A percentile compares a stretch with the other conserved stretches of the same genome.
phyloP scores from a whole-genome alignment of 2,329 filamentous ascomycete genomes.

The Beauveria brongniartii region DNA sequence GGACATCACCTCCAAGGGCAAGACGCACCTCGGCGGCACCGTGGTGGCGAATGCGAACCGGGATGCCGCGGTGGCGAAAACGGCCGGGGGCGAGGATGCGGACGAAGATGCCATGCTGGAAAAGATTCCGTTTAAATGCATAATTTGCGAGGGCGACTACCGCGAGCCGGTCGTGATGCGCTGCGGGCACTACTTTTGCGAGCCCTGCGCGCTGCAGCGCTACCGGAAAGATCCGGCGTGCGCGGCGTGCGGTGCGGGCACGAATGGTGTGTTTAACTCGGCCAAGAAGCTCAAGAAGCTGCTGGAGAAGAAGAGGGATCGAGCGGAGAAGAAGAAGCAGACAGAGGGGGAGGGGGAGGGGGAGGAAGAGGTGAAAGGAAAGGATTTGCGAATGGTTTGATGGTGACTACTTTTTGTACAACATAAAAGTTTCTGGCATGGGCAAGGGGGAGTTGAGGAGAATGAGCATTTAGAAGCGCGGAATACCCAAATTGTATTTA shows the following conservation, averaged over 20 bases:
- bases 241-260: slow-evolving; percentile 76
- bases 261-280: slow-evolving; percentile 81
- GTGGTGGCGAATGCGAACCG: slow-evolving; percentile 53
- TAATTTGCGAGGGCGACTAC: slow-evolving; percentile 76
- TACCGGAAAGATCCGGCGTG: slow-evolving; percentile 84
- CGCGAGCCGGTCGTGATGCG: slow-evolving; percentile 76
- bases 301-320: slow-evolving; percentile 62
- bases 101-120: slow-evolving; percentile 66
- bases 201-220: slow-evolving; percentile 75
- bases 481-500: slow-evolving; percentile 2
- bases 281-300: slow-evolving; percentile 78
- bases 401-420: not conserved
- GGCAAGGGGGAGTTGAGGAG: not conserved
- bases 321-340: slow-evolving; percentile 47
- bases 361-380: slow-evolving; percentile 27
- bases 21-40: slow-evolving; percentile 53
- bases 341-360: slow-evolving; percentile 46
- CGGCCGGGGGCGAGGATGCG: slow-evolving; percentile 34
- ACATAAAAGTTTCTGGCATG: not conserved
- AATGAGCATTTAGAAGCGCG: not conserved
- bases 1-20: slow-evolving; percentile 74
- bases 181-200: slow-evolving; percentile 95
- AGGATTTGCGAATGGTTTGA: not conserved
- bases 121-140: slow-evolving; percentile 81
- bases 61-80: slow-evolving; percentile 20